Evolutionary conservation across 2,329 filamentous ascomycete genomes (phyloP), one percentile per base, ranked within the genome.

Genomic region (Colletotrichum tanaceti): DNA sequence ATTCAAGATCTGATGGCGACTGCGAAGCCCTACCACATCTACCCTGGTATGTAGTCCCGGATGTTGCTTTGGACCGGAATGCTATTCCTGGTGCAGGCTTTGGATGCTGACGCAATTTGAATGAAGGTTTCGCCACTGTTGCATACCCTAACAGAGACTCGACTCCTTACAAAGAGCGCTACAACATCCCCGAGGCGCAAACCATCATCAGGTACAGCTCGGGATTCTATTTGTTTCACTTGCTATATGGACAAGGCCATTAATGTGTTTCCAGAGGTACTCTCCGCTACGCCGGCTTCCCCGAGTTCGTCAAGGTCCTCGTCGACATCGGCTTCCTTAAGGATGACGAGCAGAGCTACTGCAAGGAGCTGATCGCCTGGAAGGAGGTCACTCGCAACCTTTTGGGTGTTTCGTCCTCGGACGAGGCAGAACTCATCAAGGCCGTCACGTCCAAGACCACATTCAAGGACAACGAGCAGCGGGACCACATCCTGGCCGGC

Each of bases 291-390:
- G 86, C 89, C 73, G 94, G 94, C 47, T 97, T 97, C 87, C 94
- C 94, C 2, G 89, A 97, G 79, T 95, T 98, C 81, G 88, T 98
- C 83, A 91, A 91, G 78, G 88, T 90, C 28, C 89, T 98, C 10
- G 93, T 97, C 70, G 92, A 97, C 78, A 92, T 94, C 70, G 94
- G 93, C 72, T 97, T 97, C 88, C 87, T 98, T 57, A 88, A 85
- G 63, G 93, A 97, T 66, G 87, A 89, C 49, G 82, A 87, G 72
- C 82, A 88, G 68, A 85, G 87, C 74, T 87, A 85, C 82, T 86
- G 94, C 75, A 90, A 90, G 77, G 80, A 87, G 72, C 83, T 90
- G 32, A 86, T 91, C 60, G 75, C 91, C 66, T 98, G 94, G 95
- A 93, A 92, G 78, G 92, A 97, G 73, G 93, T 92, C 38, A 94